Percentiles rank a stretch among this genome's conserved stretches.
Conservation (phyloP, 2,329 filamentous ascomycete species). For the Emydomyces testavorans region DNA sequence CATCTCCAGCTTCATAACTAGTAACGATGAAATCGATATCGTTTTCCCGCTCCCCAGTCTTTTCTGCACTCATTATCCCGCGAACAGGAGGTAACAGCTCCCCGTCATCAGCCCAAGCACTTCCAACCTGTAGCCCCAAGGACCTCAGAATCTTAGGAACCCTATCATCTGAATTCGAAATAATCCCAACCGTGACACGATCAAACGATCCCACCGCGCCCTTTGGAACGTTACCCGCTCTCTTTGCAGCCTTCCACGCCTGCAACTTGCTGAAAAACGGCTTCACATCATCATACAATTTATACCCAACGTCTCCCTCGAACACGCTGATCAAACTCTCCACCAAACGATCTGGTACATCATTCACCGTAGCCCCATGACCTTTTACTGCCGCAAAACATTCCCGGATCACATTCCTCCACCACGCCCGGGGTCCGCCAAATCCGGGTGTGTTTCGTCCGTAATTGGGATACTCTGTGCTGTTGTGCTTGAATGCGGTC, state of each 20-base stretch:
- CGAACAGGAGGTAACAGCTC: slow-evolving; percentile 14
- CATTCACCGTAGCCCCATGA: neutral
- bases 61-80: too few relatives aligned
- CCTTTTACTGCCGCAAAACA: slow-evolving; percentile 24
- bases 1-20: slow-evolving; percentile 37
- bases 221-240: neutral
- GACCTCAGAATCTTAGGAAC: slow-evolving; percentile 31
- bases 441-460: slow-evolving; percentile 30
- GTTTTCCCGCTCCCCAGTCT: slow-evolving; percentile 17
- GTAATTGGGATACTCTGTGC: slow-evolving; percentile 32
- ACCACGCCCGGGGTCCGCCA: slow-evolving; percentile 35
- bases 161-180: slow-evolving; percentile 40
- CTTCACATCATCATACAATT: slow-evolving; percentile 31
- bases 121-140: slow-evolving; percentile 30
- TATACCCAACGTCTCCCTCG: slow-evolving; percentile 31
- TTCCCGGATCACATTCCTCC: slow-evolving; percentile 32
- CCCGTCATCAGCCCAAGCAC: slow-evolving; percentile 25
- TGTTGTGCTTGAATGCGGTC: slow-evolving; percentile 29
- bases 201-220: slow-evolving; percentile 18
- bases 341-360: slow-evolving; percentile 28
- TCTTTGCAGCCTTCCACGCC: slow-evolving; percentile 16
- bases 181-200: slow-evolving; percentile 31
- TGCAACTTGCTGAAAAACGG: slow-evolving; percentile 29
- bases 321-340: slow-evolving; percentile 31
- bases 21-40: slow-evolving; percentile 38